These are phyloP conservation scores for Penicillium mononematosum DNA, from an alignment of 495 filamentous ascomycete genomes.

Conservation along the genomic window DNA sequence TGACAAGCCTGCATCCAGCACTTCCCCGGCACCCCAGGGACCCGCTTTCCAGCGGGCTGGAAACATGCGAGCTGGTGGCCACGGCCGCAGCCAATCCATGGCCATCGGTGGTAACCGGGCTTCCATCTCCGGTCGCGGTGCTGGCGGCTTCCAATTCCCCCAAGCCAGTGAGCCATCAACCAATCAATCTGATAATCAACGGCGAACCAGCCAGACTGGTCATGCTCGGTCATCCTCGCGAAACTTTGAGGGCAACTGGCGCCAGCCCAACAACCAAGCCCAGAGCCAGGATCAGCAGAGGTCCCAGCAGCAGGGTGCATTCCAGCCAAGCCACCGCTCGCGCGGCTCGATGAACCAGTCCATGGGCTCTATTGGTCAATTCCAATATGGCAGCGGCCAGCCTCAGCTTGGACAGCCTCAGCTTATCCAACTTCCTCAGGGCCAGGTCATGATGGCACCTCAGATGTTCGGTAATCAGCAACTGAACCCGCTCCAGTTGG, in stretches of 20 bases:
- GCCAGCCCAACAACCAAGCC: constrained; percentile 73
- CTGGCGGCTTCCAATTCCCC: constrained; percentile 70
- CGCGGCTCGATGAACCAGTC: constrained; percentile 85
- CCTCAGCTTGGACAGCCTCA: constrained; percentile 91
- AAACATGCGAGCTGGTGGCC: constrained; percentile 50
- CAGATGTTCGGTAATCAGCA: constrained; percentile 81
- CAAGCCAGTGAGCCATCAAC: constrained; percentile 55
- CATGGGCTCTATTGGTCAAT: constrained; percentile 77
- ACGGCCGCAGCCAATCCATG: constrained; percentile 71
- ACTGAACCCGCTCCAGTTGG: constrained; percentile 84
- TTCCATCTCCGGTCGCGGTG: constrained; percentile 55
- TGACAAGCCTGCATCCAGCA: constrained; percentile 37
- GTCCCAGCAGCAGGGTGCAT: constrained; percentile 60
- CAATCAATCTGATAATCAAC: constrained; percentile 62
- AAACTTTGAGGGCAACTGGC: constrained; percentile 98
- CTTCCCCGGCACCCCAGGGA: constrained; percentile 41
- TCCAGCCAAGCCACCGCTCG: constrained; percentile 89
- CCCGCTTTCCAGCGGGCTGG: constrained; percentile 50
- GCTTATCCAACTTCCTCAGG: constrained; percentile 79
- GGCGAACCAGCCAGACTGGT: constrained; percentile 63
- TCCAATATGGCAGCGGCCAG: constrained; percentile 83
- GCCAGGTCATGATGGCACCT: constrained; percentile 73
- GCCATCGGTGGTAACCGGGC: constrained; percentile 60
- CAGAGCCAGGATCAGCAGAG: constrained; percentile 55
- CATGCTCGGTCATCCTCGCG: constrained; percentile 80